Percentiles rank a stretch among this genome's conserved stretches.
Conservation (phyloP, 768 basidiomycete species). For the Hirschioporus abietinus region DNA sequence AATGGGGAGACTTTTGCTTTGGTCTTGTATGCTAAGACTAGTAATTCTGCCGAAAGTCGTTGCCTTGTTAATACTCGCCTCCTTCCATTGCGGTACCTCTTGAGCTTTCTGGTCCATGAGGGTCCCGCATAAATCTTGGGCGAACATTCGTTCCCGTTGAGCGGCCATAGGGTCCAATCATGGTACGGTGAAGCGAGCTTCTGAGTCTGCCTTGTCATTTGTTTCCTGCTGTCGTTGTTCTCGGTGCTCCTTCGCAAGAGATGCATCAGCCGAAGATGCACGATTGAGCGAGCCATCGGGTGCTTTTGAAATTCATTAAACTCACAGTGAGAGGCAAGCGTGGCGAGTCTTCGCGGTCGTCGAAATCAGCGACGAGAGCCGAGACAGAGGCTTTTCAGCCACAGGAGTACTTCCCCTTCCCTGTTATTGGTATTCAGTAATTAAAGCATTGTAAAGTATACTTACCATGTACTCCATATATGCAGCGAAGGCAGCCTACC, state of each 20-base stretch:
- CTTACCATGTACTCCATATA: no score
- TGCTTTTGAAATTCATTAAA: no score
- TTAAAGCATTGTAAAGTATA: no score
- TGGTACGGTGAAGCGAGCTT: slow-evolving; percentile 89
- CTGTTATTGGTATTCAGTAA: no score
- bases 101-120: slow-evolving; percentile 77
- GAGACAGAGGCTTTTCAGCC: no score
- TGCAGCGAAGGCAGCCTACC: no score
- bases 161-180: slow-evolving; percentile 99
- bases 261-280: slow-evolving; percentile 90
- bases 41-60: slow-evolving; percentile 96
- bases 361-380: no score
- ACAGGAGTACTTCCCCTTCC: no score
- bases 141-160: slow-evolving; percentile 80
- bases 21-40: slow-evolving; percentile 84
- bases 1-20: slow-evolving; percentile 86
- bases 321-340: no score
- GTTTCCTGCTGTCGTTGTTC: slow-evolving; percentile 92
- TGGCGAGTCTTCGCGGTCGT: no score
- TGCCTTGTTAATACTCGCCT: slow-evolving; percentile 89
- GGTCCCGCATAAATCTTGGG: slow-evolving; percentile 84
- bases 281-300: slow-evolving; percentile 96
- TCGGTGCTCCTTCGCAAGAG: slow-evolving; percentile 90
- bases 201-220: slow-evolving; percentile 90
- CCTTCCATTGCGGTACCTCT: slow-evolving; percentile 87